Evolutionary conservation across 176 grass and related monocot genomes (phyloP), one percentile per base, ranked within the genome.

Genomic region (Secale cereale): DNA sequence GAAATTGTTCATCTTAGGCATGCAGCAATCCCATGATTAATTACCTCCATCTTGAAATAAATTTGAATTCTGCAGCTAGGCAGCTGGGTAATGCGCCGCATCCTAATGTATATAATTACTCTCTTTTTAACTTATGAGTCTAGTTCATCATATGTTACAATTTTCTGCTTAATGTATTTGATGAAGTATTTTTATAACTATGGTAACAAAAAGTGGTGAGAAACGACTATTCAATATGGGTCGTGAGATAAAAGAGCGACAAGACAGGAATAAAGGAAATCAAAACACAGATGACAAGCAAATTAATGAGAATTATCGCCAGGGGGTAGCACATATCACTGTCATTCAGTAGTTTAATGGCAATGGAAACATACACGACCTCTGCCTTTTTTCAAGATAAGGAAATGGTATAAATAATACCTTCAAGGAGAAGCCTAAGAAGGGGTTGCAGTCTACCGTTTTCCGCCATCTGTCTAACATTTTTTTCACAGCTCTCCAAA

Each of bases 391-490:
- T 23, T 28, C 59, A 48, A 66, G 22, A 79, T 81, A 81, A 80
- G 46, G 15, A 62, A 45, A 83, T 17, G 9, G 74, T 68, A 23
- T 37, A 48, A n/a, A 80, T 46, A 23, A 81, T 93, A 95, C 95
- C 95, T 91, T 95, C 84, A 83, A 98, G 95, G n/a, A 98, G 92
- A 63, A 95, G 88, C 30, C 86, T 93, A 64, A 98, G 91, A 86
- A 98, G 91, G 36, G 96, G 96, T 57, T 90, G 93, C 74, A 98
- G 77, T 86, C 93, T 85, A 63, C 95, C 93, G 81, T 92, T 98
- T 88, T 98, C 95, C 81, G 95, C 93, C 96, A 98, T 98, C 73
- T 93, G 91, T 78, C 93, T 95, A 83, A 98, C 96, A 95, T 98
- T 98, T 78, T 90, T 91, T 87, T 98, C 96, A 71, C 85, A 98